A percentile compares a stretch with the other conserved stretches of the same genome.
Conservation (phyloP, 1,139 yeast genomes). For the Magnusiomyces paraingens region DNA sequence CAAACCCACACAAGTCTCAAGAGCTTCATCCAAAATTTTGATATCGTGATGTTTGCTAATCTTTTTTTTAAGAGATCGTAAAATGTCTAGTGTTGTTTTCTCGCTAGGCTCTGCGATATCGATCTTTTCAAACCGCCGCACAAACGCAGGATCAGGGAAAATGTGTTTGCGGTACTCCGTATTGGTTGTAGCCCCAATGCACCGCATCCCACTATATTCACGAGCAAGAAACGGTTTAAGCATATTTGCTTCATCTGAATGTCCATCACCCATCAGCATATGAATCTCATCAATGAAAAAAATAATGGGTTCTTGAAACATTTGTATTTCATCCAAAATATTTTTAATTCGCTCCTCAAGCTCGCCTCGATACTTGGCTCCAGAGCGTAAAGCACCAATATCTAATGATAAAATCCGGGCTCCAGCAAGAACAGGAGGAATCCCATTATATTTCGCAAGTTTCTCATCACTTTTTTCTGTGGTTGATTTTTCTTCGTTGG, state of each 20-base stretch:
- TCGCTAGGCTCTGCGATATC: slow-evolving; percentile 92
- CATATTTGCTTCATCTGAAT: slow-evolving; percentile 86
- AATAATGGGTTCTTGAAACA: slow-evolving; percentile 75
- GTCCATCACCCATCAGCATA: slow-evolving; percentile 98
- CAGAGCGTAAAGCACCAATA: slow-evolving; percentile 92
- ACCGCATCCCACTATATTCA: slow-evolving; percentile 68
- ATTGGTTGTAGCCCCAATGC: slow-evolving; percentile 96
- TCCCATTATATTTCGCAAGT: slow-evolving; percentile 85
- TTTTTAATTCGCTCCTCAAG: slow-evolving; percentile 97
- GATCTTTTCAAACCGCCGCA: slow-evolving; percentile 93
- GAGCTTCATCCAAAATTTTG: slow-evolving; percentile 87
- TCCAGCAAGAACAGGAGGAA: slow-evolving; percentile 75
- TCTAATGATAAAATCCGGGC: slow-evolving; percentile 85
- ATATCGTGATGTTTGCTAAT: slow-evolving; percentile 98
- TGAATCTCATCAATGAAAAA: slow-evolving; percentile 93
- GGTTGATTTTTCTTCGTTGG: too few species aligned
- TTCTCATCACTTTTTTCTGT: too few species aligned
- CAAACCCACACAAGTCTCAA: slow-evolving; percentile 89
- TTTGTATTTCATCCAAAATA: slow-evolving; percentile 85
- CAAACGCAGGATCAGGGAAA: slow-evolving; percentile 96
- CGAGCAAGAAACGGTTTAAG: slow-evolving; percentile 96
- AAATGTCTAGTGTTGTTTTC: slow-evolving; percentile 86
- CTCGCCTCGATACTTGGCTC: slow-evolving; percentile 97
- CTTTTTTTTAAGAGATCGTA: slow-evolving; percentile 91
- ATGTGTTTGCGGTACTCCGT: slow-evolving; percentile 87